phyloP scores from a whole-genome alignment of 1,284 basidiomycete genomes.

The Cronartium quercuum region DNA sequence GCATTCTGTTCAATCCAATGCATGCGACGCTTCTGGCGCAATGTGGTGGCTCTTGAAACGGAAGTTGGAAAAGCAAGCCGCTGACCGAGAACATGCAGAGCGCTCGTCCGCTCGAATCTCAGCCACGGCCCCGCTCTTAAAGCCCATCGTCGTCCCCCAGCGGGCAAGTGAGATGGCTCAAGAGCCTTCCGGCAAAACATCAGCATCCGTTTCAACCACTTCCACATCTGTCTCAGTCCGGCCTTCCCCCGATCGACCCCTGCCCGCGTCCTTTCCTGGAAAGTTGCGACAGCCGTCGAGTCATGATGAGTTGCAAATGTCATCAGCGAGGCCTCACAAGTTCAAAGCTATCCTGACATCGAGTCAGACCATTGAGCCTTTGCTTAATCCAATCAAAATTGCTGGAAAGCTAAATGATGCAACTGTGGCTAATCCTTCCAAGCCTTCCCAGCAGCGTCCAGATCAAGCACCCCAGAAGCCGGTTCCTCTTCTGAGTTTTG shows the following conservation, averaged over 20 bases:
- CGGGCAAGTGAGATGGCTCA: no score
- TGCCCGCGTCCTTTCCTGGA: not conserved
- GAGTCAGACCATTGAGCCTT: not conserved
- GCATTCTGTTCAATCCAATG: slow-evolving; percentile 82
- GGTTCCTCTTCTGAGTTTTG: not conserved
- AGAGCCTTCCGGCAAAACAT: not conserved
- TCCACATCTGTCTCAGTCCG: not conserved
- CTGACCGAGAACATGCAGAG: slow-evolving; percentile 19
- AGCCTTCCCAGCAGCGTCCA: not conserved
- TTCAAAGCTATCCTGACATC: not conserved
- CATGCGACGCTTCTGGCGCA: slow-evolving; percentile 84
- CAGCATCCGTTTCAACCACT: not conserved
- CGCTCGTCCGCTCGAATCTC: not conserved
- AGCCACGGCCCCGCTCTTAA: not conserved
- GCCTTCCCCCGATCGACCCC: not conserved
- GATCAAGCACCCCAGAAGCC: not conserved
- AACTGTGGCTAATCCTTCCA: not conserved
- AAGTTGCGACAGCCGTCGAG: not conserved
- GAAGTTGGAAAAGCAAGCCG: slow-evolving; percentile 54
- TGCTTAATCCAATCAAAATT: not conserved
- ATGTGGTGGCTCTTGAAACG: slow-evolving; percentile 94
- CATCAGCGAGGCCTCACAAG: not conserved
- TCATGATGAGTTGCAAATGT: not conserved
- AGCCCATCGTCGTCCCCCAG: not conserved
- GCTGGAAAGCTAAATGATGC: not conserved